Percentiles rank a stretch among this genome's conserved stretches.
Evolutionary conservation across 164 flowering plant species (phyloP).

Genomic region (Liriodendron chinense): DNA sequence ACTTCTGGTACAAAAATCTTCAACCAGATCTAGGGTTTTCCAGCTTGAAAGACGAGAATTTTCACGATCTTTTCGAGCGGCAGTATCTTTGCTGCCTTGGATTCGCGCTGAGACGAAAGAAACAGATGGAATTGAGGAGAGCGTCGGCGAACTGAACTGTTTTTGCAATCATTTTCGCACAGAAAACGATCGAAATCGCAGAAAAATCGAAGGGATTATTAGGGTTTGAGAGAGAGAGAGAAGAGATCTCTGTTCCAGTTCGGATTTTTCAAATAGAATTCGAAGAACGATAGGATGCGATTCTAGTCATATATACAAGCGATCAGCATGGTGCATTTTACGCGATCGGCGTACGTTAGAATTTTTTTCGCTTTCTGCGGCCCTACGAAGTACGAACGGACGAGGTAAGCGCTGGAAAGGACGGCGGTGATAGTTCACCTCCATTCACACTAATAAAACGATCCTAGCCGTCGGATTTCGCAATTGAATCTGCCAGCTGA

Average conservation of each 20-base stretch:
- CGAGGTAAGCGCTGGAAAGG: not conserved
- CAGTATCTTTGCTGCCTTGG: conserved; percentile 3
- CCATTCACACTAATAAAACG: not conserved
- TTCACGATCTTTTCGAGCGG: conserved; percentile 5
- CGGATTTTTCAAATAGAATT: not conserved
- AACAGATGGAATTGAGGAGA: not conserved
- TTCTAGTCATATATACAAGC: not conserved
- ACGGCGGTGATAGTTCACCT: not conserved
- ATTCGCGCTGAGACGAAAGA: not conserved
- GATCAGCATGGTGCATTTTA: not conserved
- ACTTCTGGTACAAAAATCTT: not conserved
- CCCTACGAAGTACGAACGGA: not conserved
- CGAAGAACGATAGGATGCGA: not conserved
- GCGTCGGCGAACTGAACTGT: not conserved
- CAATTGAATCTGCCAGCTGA: not conserved
- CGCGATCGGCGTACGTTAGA: not conserved
- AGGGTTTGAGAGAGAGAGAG: not conserved
- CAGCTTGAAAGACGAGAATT: not conserved
- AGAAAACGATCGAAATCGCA: not conserved
- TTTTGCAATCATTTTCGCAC: conserved; percentile 7
- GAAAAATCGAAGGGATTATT: not conserved
- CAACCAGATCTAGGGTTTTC: not conserved
- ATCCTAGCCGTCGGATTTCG: not conserved
- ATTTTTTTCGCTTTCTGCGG: not conserved
- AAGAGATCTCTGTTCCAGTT: not conserved